A percentile compares a stretch with the other conserved stretches of the same genome.
Conservation (phyloP, 2,329 filamentous ascomycete species). For the Colletotrichum graminicola region DNA sequence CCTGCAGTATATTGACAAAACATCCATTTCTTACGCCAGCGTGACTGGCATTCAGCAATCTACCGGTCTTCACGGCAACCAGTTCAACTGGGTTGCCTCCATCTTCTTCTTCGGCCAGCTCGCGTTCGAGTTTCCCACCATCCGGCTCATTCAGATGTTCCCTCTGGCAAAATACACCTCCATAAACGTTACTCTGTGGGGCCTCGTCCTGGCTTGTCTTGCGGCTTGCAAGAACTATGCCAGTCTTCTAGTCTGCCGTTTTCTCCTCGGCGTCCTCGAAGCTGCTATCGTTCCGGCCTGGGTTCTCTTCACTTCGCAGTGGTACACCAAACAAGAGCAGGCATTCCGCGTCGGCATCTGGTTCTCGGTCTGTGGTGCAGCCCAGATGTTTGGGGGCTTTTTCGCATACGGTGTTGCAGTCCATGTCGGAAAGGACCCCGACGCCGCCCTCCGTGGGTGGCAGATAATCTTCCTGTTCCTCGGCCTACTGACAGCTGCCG, state of each 20-base stretch:
- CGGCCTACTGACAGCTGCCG: constrained; percentile 62
- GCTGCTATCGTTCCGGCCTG: constrained; percentile 77
- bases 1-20: constrained; percentile 73
- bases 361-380: constrained; percentile 69
- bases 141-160: constrained; percentile 54
- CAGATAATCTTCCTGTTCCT: constrained; percentile 71
- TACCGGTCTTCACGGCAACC: constrained; percentile 55
- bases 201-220: constrained; percentile 66
- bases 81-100: constrained; percentile 58
- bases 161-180: constrained; percentile 55
- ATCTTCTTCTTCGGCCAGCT: constrained; percentile 53
- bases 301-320: constrained; percentile 75
- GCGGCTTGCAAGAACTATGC: constrained; percentile 71
- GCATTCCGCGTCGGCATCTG: constrained; percentile 72
- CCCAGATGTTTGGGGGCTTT: constrained; percentile 55
- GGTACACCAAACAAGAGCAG: constrained; percentile 80
- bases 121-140: constrained; percentile 54
- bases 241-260: constrained; percentile 73
- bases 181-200: constrained; percentile 53
- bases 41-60: constrained; percentile 68
- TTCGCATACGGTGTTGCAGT: constrained; percentile 59
- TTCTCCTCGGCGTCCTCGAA: constrained; percentile 78
- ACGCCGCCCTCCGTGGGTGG: constrained; percentile 69
- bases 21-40: constrained; percentile 66
- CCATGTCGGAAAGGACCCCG: constrained; percentile 58